Base-by-base conservation (phyloP, 106 monocot species). In the Hemerocallis citrina region DNA sequence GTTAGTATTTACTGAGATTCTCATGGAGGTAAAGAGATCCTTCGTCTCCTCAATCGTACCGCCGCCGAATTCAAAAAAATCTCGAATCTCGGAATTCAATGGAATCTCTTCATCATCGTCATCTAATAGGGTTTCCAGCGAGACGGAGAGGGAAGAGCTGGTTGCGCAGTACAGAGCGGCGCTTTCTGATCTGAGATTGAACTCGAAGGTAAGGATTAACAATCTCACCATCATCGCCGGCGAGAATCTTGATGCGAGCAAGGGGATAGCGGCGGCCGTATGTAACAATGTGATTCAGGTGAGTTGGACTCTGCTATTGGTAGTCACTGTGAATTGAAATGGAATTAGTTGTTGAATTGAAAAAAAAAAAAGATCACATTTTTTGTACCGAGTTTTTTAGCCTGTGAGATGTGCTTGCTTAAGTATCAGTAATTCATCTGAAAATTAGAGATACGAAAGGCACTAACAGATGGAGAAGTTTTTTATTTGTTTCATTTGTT, bases 171-270 rank as follows among this genome's bases (percentile, higher is more conserved):
- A 96, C 74, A 87, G 70, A 79, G 68, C 79, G 17, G 96, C 96
- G 7, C 76, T 96, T 3, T 76, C 87, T 28, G 96, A 96, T 71
- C 80, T 96, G 29, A 96, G 90, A 3, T 84, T 96, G 81, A 96
- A 96, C 72, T 91, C 96, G 6, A 96, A 96, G 79, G 87, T 87
- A 23, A 96, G 90, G 58, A 96, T 96, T 50, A 96, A 86, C 33
- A 91, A 96, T 59, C 74, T 96, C 52, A 96, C 96, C 23, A 96
- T 96, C 61, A 96, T 96, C 43, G 96, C 96, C 25, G 96, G 96
- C 16, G 96, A 96, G 79, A 96, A 79, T 38, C 62, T 81, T 20
- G 87, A 81, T 36, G 83, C 83, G 10, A 87, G 90, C 36, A 96
- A 91, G 87, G 68, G 64, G 16, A 91, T 96, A 34, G 77, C 84